Percentiles rank a stretch among this genome's conserved stretches.
Evolutionary conservation across 495 filamentous ascomycete genomes (phyloP).

Genomic region (Penicillium bialowiezense): DNA sequence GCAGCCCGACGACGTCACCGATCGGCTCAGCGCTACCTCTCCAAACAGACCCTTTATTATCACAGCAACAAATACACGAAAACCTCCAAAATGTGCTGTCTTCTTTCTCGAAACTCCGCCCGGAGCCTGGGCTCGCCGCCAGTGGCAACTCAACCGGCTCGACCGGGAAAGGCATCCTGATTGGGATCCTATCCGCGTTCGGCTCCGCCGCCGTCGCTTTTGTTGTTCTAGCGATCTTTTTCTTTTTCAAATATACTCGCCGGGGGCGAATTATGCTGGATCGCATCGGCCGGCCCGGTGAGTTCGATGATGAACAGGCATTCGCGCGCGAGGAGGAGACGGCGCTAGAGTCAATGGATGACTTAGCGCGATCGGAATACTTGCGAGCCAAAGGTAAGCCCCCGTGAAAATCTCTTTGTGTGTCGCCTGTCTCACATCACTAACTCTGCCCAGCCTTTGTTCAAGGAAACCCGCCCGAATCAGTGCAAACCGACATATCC

Average conservation of each 20-base stretch:
- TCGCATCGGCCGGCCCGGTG: conserved; percentile 87
- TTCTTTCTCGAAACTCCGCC: conserved; percentile 25
- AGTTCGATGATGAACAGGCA: conserved; percentile 96
- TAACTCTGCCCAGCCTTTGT: conserved; percentile 67
- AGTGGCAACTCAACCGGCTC: conserved; percentile 47
- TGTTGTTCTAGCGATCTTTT: conserved; percentile 77
- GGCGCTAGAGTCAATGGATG: conserved; percentile 93
- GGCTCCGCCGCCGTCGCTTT: conserved; percentile 84
- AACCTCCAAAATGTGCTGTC: conserved; percentile 32
- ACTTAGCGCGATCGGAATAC: conserved; percentile 85
- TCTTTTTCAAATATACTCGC: conserved; percentile 89
- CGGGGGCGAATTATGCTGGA: conserved; percentile 90
- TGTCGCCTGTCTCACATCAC: conserved; percentile 12
- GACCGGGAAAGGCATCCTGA: conserved; percentile 79
- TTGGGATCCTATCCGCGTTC: conserved; percentile 95
- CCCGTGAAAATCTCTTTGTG: background rate
- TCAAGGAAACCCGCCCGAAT: conserved; percentile 92
- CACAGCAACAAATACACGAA: conserved; percentile 25
- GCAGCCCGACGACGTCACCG: conserved; percentile 33
- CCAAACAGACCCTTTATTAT: conserved; percentile 16
- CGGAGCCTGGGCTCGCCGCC: conserved; percentile 24
- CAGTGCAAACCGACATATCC: conserved; percentile 92
- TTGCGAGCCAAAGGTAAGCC: conserved; percentile 86
- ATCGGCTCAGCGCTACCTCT: conserved; percentile 14
- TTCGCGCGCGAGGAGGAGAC: conserved; percentile 91